phyloP scores from a whole-genome alignment of 176 grass and related monocot genomes.

The Lolium rigidum region DNA sequence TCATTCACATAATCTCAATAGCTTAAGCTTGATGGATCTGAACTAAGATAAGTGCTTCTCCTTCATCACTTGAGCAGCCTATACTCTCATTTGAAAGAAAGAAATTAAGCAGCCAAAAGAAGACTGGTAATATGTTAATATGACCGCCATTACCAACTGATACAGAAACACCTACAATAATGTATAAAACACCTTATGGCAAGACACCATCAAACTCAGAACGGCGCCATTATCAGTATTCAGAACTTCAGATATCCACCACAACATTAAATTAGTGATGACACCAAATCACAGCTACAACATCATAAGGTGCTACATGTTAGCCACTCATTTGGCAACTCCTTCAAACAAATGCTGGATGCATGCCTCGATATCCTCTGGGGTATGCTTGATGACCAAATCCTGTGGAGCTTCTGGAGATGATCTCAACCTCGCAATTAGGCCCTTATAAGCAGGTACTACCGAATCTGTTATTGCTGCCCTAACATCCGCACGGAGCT shows the following conservation, averaged over 20 bases:
- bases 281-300: slow-evolving; percentile 24
- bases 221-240: slow-evolving; percentile 24
- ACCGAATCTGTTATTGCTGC: slow-evolving; percentile 57
- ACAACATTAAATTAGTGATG: slow-evolving; percentile 29
- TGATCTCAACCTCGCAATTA: slow-evolving; percentile 60
- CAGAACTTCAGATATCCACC: slow-evolving; percentile 18
- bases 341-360: slow-evolving; percentile 89
- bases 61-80: slow-evolving; percentile 32
- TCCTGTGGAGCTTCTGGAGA: slow-evolving; percentile 64
- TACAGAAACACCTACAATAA: slow-evolving; percentile 43
- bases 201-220: slow-evolving; percentile 38
- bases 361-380: slow-evolving; percentile 69
- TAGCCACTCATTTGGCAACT: slow-evolving; percentile 56
- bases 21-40: background rate
- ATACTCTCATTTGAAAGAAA: background rate
- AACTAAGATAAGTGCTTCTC: background rate
- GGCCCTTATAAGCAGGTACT: slow-evolving; percentile 64
- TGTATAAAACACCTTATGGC: slow-evolving; percentile 38
- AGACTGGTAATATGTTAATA: slow-evolving; percentile 23
- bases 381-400: slow-evolving; percentile 71
- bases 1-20: slow-evolving; percentile 12
- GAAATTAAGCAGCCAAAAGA: background rate
- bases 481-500: slow-evolving; percentile 62
- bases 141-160: slow-evolving; percentile 33
- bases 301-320: slow-evolving; percentile 28